Evolutionary conservation across 225 moss, liverwort and hornwort species (phyloP), one percentile per base, ranked within the genome.

Genomic region (Rhytidiadelphus loreus): DNA sequence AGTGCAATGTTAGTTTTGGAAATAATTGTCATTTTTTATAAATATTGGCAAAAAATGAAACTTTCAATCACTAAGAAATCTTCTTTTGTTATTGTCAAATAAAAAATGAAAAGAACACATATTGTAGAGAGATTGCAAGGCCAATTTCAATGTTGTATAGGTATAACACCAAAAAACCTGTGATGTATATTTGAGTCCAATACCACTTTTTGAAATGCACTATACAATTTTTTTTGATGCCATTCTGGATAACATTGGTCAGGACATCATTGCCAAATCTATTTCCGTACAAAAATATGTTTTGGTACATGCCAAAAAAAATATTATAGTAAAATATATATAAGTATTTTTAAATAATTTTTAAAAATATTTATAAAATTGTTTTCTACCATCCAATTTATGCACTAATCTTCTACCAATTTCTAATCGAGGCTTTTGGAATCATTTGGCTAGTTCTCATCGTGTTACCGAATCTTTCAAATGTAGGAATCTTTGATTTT

Each of bases 71-170:
- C 9, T 17, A 25, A n/a, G 4, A 35, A 37, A 52, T 3, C 19
- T 52, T 52, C 26, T 12, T 5, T 25, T 58, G 0, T 26, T 33
- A 13, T 28, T 19, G 13, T 18, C 13, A 65, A 37, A 52, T 11
- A 0, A 65, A 64, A 74, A 48, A 7, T 7, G 2, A 0, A 7
- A 46, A 30, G 16, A 19, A 7, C 9, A 2, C 2, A 12, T 48
- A 48, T 32, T 74, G 7, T 20, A 48, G 2, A 0, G 16, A 48
- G 48, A 48, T 12, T 74, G 12, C 7, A 48, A 74, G 4, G 33
- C 21, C 0, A 50, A 1, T 22, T 76, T 76, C 0, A 21, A 0
- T 21, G 2, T 52, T 33, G 5, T 35, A 35, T 8, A 76, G 3
- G 8, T 35, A 53, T 35, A 53, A 2, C 0, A 6, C 3, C 2